Conservation (phyloP, 106 monocot genomes). For the Apostasia ramifera region DNA sequence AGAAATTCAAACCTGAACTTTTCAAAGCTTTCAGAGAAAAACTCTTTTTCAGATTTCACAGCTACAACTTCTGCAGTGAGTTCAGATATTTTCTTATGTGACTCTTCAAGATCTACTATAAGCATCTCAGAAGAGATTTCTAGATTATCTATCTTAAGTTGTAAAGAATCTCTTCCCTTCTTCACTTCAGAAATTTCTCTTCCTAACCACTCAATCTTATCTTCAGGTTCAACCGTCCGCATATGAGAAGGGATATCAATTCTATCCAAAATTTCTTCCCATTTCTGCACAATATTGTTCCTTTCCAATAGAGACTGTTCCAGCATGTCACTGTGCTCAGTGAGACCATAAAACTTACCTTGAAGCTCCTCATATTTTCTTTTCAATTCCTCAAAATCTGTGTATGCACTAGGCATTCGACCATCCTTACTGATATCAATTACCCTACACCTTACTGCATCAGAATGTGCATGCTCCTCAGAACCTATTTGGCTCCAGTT, state of each 20-base stretch:
- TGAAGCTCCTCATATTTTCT: constrained; percentile 64
- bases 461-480: constrained; percentile 38
- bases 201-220: constrained; percentile 67
- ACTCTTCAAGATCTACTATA: constrained; percentile 53
- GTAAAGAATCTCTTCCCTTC: constrained; percentile 63
- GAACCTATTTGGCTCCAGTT: constrained; percentile 31
- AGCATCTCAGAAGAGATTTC: constrained; percentile 69
- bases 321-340: constrained; percentile 93
- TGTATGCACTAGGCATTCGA: constrained; percentile 10
- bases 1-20: constrained; percentile 60
- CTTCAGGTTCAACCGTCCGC: constrained; percentile 48
- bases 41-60: constrained; percentile 64
- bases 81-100: constrained; percentile 68
- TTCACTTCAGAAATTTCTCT: constrained; percentile 48
- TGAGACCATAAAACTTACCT: constrained; percentile 70
- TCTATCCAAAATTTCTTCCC: constrained; percentile 68
- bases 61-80: constrained; percentile 47
- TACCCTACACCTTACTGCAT: constrained; percentile 21
- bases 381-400: constrained; percentile 55
- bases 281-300: constrained; percentile 66
- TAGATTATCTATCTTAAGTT: constrained; percentile 59
- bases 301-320: constrained; percentile 87
- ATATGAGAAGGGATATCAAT: constrained; percentile 67
- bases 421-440: constrained; percentile 34
- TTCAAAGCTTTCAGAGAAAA: constrained; percentile 52